These are phyloP conservation scores for Nematocida sp. DNA, from an alignment of 371 early-diverging fungal genomes.

Conservation along the genomic window DNA sequence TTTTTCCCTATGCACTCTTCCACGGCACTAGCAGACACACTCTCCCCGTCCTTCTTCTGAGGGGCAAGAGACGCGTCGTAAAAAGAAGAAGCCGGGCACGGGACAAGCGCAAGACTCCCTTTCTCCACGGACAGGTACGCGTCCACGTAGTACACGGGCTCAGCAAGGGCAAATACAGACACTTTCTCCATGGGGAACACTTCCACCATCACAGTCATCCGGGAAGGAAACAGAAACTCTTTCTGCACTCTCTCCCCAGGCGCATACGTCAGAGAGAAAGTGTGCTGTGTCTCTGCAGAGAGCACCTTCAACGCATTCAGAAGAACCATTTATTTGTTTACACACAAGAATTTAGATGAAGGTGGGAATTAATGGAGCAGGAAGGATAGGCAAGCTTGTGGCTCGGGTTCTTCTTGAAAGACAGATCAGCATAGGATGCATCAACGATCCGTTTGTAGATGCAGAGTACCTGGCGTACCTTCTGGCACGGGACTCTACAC, in stretches of 20 bases:
- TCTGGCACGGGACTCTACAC: conserved; percentile 91
- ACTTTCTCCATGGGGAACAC: conserved; percentile 18
- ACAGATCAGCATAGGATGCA: conserved; percentile 75
- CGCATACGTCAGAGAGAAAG: conserved; percentile 5
- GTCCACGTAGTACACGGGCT: conserved; percentile 34
- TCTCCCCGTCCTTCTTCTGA: neutral
- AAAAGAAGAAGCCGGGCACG: conserved; percentile 7
- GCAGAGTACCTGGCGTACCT: conserved; percentile 86
- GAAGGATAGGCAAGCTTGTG: conserved; percentile 94
- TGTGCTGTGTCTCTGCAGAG: conserved; percentile 14
- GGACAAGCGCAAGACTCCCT: neutral
- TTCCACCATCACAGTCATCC: conserved; percentile 15
- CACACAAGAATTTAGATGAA: conserved; percentile 62
- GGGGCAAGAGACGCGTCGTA: neutral
- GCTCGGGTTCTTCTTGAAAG: conserved; percentile 59
- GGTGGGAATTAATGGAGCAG: conserved; percentile 88
- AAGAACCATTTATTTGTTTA: conserved; percentile 47
- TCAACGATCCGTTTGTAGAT: conserved; percentile 95
- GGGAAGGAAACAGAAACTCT: conserved; percentile 19
- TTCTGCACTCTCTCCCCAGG: neutral
- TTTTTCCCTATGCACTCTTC: neutral
- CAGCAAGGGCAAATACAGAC: neutral
- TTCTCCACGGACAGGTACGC: conserved; percentile 1
- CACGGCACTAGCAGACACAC: neutral
- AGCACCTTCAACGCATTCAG: conserved; percentile 43